A percentile compares a stretch with the other conserved stretches of the same genome.
Conservation (phyloP, 140 eudicot genomes). For the Stevia rebaudiana region DNA sequence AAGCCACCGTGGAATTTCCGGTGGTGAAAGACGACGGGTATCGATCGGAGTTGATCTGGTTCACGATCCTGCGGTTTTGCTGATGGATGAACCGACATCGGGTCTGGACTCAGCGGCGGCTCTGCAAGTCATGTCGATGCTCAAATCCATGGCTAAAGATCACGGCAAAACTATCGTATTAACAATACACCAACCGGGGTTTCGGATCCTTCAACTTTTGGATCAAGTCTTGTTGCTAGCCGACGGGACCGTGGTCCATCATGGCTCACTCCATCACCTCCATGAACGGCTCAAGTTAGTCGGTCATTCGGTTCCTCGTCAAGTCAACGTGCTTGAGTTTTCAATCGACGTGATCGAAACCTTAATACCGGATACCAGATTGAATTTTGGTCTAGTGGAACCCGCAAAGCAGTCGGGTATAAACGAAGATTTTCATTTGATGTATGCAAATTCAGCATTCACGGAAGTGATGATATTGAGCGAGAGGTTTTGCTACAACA, state of each 20-base stretch:
- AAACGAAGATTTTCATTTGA: slow-evolving; percentile 8
- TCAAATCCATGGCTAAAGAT: slow-evolving; percentile 43
- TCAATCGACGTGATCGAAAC: slow-evolving; percentile 50
- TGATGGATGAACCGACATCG: slow-evolving; percentile 72
- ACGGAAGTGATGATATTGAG: slow-evolving; percentile 50
- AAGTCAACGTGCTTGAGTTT: slow-evolving; percentile 70
- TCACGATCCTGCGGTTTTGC: slow-evolving; percentile 56
- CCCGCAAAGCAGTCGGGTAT: slow-evolving; percentile 14
- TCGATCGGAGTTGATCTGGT: slow-evolving; percentile 70
- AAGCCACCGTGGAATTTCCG: slow-evolving; percentile 55
- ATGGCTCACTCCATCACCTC: slow-evolving; percentile 43
- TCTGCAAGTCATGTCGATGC: slow-evolving; percentile 53
- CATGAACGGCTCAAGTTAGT: slow-evolving; percentile 40
- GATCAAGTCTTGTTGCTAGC: slow-evolving; percentile 51
- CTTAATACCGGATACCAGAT: slow-evolving; percentile 7
- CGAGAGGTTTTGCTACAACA: slow-evolving; percentile 53
- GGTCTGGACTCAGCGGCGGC: slow-evolving; percentile 73
- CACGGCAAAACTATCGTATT: slow-evolving; percentile 50
- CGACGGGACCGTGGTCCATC: slow-evolving; percentile 46
- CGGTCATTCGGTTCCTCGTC: slow-evolving; percentile 58
- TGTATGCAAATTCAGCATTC: slow-evolving; percentile 42
- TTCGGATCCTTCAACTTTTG: slow-evolving; percentile 51
- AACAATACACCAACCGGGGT: slow-evolving; percentile 79
- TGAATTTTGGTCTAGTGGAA: not conserved
- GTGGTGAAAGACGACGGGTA: slow-evolving; percentile 65